These are phyloP conservation scores for Sinapis alba DNA, from an alignment of 441 rosid genomes.

Conservation along the genomic window DNA sequence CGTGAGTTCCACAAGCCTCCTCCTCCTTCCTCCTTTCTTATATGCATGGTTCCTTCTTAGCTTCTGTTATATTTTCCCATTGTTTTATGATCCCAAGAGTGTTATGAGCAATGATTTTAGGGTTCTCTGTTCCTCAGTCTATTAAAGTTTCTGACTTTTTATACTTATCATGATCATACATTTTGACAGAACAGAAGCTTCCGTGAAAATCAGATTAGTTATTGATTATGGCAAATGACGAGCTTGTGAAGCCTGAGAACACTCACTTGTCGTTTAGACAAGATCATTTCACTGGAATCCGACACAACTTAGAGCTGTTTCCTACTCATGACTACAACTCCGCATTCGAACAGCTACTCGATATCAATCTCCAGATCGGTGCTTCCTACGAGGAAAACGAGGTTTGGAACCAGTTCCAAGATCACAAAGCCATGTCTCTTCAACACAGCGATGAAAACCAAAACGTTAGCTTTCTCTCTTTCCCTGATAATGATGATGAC, in stretches of 20 bases:
- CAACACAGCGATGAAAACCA: slow-evolving; percentile 23
- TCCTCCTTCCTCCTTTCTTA: neutral
- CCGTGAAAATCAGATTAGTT: neutral
- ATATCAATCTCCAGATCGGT: slow-evolving; percentile 38
- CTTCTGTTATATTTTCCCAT: neutral
- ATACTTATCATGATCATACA: neutral
- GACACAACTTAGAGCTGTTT: slow-evolving; percentile 39
- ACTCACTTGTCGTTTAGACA: slow-evolving; percentile 35
- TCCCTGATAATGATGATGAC: slow-evolving; percentile 8
- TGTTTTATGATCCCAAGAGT: neutral
- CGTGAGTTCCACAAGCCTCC: slow-evolving; percentile 19
- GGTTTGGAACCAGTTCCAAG: slow-evolving; percentile 26
- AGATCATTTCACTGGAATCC: slow-evolving; percentile 38
- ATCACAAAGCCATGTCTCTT: slow-evolving; percentile 18
- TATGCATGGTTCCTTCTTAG: neutral
- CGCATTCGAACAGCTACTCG: slow-evolving; percentile 40
- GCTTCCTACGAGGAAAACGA: slow-evolving; percentile 27
- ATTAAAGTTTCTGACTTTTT: neutral
- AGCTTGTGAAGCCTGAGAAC: slow-evolving; percentile 44
- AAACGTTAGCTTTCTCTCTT: slow-evolving; percentile 17
- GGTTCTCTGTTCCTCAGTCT: neutral
- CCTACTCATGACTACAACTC: slow-evolving; percentile 39
- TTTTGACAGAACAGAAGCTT: neutral
- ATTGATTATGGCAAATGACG: slow-evolving; percentile 45
- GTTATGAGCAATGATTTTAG: neutral